phyloP scores from a whole-genome alignment of 164 flowering plant genomes.

The Cinnamomum chago region DNA sequence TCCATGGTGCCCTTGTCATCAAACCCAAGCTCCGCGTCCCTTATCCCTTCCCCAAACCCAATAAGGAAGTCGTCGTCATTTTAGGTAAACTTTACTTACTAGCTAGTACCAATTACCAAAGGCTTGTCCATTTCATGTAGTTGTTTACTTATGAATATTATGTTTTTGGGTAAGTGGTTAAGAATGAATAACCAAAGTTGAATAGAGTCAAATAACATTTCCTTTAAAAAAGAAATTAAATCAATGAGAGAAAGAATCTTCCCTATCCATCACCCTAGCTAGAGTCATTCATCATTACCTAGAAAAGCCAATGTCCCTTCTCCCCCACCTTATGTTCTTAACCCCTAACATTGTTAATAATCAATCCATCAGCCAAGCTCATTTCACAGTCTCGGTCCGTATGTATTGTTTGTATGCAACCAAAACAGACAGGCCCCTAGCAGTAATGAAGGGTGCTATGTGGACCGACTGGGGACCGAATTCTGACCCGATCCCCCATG shows the following conservation, averaged over 20 bases:
- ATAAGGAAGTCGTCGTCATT: constrained; percentile 54
- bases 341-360: not conserved
- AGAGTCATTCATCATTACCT: no score
- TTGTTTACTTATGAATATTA: not conserved
- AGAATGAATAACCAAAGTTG: no score
- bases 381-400: not conserved
- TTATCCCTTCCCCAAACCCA: constrained; percentile 62
- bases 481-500: no score
- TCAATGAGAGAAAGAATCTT: no score
- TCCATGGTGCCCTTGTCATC: constrained; percentile 75
- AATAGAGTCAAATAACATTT: no score
- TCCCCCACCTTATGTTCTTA: no score
- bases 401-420: not conserved
- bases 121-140: not conserved
- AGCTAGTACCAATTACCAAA: no score
- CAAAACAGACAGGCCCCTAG: not conserved
- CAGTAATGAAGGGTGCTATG: no score
- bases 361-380: not conserved
- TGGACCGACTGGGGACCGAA: no score
- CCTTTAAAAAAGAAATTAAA: no score
- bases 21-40: constrained; percentile 61
- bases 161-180: not conserved
- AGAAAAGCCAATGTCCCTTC: no score
- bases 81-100: constrained; percentile 31
- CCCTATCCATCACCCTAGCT: no score